Evolutionary conservation across 2,329 filamentous ascomycete genomes (phyloP), one percentile per base, ranked within the genome.

Genomic region (Corynespora cassiicola): DNA sequence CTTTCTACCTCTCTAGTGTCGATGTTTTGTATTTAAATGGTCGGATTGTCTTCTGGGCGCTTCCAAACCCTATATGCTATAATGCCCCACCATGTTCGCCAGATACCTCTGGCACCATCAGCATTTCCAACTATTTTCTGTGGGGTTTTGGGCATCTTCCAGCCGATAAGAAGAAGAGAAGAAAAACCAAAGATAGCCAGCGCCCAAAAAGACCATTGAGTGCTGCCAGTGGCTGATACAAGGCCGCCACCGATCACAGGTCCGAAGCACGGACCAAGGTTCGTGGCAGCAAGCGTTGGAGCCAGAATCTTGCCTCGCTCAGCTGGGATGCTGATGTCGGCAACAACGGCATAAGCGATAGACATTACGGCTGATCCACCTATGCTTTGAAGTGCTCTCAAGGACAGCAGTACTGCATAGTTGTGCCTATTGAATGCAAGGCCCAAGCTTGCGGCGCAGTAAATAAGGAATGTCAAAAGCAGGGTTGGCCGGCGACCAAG

Each of bases 401-500:
- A 50, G 2, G 69, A 51, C 17, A 75, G 39, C 8, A 75, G 53
- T 6, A 16, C 31, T 2, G 57, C 56, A 2, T 62, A 60, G 47
- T 71, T 75, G 19, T 62, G 64, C n/a, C 57, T 60, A 2, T 60
- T 58, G 24, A 60, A 36, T 4, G 70, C 70, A 0, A 75, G 54
- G 2, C 69, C 72, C 23, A 74, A 62, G 38, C 62, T 68, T 4
- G 70, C 68, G 10, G 50, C 61, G 2, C 72, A 29, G 34, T 65
- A 73, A 2, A 75, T 56, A 10, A 67, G 12, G 19, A 75, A 68
- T 0, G 66, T 70, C 39, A 52, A 52, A 15, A 63, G 45, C 39
- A 72, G 74, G n/a, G 63, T 63, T 2, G 61, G 39, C 16, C 72
- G 63, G n/a, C 72, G 71, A 5, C 72, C 72, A 15, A 54, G 50